A percentile compares a stretch with the other conserved stretches of the same genome.
Evolutionary conservation across 140 eudicot species (phyloP).

Genomic region (Cichorium intybus): DNA sequence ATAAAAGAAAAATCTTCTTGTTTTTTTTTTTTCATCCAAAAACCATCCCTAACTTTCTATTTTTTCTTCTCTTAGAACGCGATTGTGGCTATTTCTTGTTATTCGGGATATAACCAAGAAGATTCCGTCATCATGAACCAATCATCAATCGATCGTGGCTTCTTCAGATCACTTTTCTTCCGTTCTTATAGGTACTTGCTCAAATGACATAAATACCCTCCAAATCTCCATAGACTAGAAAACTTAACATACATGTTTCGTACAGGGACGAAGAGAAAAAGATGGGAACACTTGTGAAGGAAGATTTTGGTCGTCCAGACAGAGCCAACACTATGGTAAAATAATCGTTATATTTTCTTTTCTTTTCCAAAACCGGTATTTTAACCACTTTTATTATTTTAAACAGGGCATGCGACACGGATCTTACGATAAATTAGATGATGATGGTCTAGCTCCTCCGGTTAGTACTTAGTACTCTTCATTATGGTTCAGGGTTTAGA

Average conservation of each 20-base stretch:
- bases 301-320: conserved; percentile 93
- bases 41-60: neutral
- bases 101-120: conserved; percentile 98
- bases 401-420: conserved; percentile 97
- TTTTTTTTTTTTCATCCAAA: neutral
- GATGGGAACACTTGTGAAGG: conserved; percentile 95
- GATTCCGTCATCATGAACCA: conserved; percentile 98
- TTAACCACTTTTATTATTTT: neutral
- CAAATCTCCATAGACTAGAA: neutral
- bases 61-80: conserved; percentile 50
- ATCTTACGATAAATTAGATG: conserved; percentile 90
- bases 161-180: conserved; percentile 87
- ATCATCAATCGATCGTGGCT: conserved; percentile 95
- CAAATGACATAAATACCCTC: neutral
- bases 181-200: conserved; percentile 72
- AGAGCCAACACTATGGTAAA: conserved; percentile 79
- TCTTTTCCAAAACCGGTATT: neutral
- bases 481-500: neutral
- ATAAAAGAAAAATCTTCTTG: too few relatives aligned
- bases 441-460: conserved; percentile 98
- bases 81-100: conserved; percentile 93
- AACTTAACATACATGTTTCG: neutral
- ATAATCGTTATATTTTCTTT: neutral
- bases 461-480: conserved; percentile 46
- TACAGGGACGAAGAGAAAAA: conserved; percentile 90